Conservation (phyloP, 1,284 basidiomycete species). For the Puccinia horiana region DNA sequence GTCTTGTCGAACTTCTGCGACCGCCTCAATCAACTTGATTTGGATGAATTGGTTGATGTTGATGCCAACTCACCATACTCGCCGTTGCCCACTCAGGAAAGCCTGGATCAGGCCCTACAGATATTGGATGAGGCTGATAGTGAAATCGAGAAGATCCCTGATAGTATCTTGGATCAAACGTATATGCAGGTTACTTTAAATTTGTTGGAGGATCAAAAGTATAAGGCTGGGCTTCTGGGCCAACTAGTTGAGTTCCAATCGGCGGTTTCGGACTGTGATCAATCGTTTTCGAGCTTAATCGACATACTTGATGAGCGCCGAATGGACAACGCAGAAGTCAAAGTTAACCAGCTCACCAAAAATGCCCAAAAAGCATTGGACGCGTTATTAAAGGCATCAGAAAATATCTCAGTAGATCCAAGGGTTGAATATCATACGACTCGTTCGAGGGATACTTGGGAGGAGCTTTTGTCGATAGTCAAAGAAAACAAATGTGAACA, state of each 20-base stretch:
- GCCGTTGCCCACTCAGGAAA: constrained; percentile 27
- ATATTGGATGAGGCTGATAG: constrained; percentile 10
- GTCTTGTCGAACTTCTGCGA: constrained; percentile 14
- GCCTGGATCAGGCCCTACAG: neutral
- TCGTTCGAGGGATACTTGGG: constrained; percentile 38
- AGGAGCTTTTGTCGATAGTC: constrained; percentile 26
- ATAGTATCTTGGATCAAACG: neutral
- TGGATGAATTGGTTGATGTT: constrained; percentile 29
- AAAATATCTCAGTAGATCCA: neutral
- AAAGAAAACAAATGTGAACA: constrained; percentile 15
- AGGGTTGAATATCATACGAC: constrained; percentile 35
- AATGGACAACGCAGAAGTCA: constrained; percentile 6
- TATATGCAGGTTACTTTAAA: neutral
- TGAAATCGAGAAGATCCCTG: neutral
- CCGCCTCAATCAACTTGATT: constrained; percentile 16
- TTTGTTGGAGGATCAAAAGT: neutral
- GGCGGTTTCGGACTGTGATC: constrained; percentile 20
- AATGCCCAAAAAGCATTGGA: constrained; percentile 5
- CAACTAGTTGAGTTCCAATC: constrained; percentile 18
- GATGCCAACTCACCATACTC: constrained; percentile 15
- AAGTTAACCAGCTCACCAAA: neutral
- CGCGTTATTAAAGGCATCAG: constrained; percentile 20
- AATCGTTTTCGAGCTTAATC: constrained; percentile 32
- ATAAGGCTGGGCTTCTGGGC: neutral
- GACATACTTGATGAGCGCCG: constrained; percentile 28